A percentile compares a stretch with the other conserved stretches of the same genome.
Evolutionary conservation across 1,284 basidiomycete species (phyloP).

Genomic region (Phenoliferia sp.): DNA sequence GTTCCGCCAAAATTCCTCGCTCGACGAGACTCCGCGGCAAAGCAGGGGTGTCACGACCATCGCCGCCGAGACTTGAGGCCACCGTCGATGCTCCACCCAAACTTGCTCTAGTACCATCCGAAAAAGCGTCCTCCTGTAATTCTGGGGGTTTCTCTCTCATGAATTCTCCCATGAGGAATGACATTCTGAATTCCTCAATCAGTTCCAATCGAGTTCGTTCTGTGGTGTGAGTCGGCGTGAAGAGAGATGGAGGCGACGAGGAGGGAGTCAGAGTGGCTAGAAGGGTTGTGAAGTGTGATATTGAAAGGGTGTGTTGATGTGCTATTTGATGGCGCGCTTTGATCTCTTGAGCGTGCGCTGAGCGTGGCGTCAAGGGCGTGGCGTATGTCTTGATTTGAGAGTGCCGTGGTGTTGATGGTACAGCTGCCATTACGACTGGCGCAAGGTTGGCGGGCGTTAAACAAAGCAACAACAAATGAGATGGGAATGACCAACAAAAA

Average conservation of each 20-base stretch:
- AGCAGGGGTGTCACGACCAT: too few relatives aligned
- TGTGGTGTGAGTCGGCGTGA: neutral
- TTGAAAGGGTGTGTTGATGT: neutral
- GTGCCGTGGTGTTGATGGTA: too few relatives aligned
- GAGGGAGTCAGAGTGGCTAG: neutral
- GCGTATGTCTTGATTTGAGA: too few relatives aligned
- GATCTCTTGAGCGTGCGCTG: neutral
- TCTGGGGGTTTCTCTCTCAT: neutral
- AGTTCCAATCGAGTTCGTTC: neutral
- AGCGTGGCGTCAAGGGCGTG: neutral
- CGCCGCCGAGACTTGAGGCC: neutral
- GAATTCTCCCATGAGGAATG: neutral
- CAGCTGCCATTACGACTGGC: too few relatives aligned
- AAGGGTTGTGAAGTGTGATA: neutral
- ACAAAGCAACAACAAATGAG: too few relatives aligned
- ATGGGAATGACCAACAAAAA: too few relatives aligned
- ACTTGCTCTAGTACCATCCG: conserved; percentile 2
- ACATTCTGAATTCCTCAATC: neutral
- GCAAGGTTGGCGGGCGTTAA: too few relatives aligned
- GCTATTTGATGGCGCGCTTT: neutral
- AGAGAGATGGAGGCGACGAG: neutral
- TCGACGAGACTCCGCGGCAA: neutral
- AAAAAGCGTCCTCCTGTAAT: conserved; percentile 6
- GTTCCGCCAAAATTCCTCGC: conserved; percentile 19
- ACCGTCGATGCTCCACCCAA: neutral